These are phyloP conservation scores for Penicillium bovifimosum DNA, from an alignment of 495 filamentous ascomycete species.

Conservation along the genomic window DNA sequence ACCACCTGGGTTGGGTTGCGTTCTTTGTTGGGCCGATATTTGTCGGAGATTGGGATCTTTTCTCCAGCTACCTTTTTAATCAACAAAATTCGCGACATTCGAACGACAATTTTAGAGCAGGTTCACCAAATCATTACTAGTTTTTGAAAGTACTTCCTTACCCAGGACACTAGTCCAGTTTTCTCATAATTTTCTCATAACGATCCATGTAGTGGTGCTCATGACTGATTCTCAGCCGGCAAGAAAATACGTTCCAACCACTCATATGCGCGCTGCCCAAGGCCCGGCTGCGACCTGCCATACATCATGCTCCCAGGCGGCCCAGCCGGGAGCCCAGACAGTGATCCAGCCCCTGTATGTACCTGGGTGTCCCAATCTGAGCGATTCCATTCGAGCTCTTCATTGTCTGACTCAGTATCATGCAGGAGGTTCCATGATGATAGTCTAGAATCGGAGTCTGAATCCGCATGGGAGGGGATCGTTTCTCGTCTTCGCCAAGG, in stretches of 20 bases:
- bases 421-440: not conserved
- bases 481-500: not conserved
- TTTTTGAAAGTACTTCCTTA: not conserved
- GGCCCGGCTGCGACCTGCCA: too few relatives aligned
- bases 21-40: constrained; percentile 1
- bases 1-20: constrained; percentile 14
- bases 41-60: not conserved
- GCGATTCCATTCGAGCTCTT: not conserved
- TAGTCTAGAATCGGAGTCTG: not conserved
- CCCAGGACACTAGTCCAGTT: not conserved
- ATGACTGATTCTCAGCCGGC: too few relatives aligned
- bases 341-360: not conserved
- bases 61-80: constrained; percentile 8
- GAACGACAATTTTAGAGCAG: not conserved
- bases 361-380: not conserved
- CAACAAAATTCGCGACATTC: not conserved
- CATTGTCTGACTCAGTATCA: not conserved
- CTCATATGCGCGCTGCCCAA: too few relatives aligned
- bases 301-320: too few relatives aligned
- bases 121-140: not conserved
- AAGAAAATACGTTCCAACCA: too few relatives aligned
- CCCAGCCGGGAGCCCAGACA: too few relatives aligned
- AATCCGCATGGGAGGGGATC: not conserved
- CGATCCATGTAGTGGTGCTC: not conserved
- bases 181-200: too few relatives aligned